A percentile compares a stretch with the other conserved stretches of the same genome.
Evolutionary conservation across 108 stramenopile species (phyloP).

Genomic region (Stephanodiscus minutulus): DNA sequence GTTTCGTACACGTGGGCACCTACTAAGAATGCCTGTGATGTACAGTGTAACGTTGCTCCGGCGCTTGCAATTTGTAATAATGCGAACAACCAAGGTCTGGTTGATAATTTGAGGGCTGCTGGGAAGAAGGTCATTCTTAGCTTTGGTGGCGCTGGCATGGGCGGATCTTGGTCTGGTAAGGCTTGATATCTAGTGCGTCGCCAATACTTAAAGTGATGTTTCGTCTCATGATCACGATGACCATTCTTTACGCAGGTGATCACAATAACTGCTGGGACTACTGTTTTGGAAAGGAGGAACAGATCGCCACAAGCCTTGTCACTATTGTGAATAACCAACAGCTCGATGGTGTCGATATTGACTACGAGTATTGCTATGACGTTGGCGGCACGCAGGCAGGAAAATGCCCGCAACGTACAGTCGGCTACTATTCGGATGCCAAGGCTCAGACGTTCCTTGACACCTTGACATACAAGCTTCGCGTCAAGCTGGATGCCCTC

Average conservation of each 20-base stretch:
- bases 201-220: not conserved
- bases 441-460: conserved; percentile 40
- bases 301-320: conserved; percentile 49
- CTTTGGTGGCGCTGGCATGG: conserved; percentile 76
- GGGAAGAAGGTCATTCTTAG: conserved; percentile 72
- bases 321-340: conserved; percentile 50
- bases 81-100: conserved; percentile 15
- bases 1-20: conserved; percentile 54
- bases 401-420: conserved; percentile 25
- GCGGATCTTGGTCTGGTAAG: conserved; percentile 53
- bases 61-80: conserved; percentile 38
- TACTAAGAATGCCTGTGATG: conserved; percentile 43
- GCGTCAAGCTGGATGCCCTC: conserved; percentile 41
- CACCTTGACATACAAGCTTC: conserved; percentile 29
- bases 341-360: conserved; percentile 66
- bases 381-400: conserved; percentile 32
- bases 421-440: conserved; percentile 15
- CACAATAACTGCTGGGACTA: conserved; percentile 76
- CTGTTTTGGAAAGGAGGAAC: conserved; percentile 61
- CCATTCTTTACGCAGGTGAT: conserved; percentile 23
- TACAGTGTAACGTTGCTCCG: conserved; percentile 45
- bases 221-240: not conserved
- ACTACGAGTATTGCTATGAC: conserved; percentile 75
- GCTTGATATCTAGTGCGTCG: conserved; percentile 6
- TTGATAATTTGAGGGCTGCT: conserved; percentile 16